Conservation (phyloP, 2,329 filamentous ascomycete genomes). For the Fusarium oxysporum region DNA sequence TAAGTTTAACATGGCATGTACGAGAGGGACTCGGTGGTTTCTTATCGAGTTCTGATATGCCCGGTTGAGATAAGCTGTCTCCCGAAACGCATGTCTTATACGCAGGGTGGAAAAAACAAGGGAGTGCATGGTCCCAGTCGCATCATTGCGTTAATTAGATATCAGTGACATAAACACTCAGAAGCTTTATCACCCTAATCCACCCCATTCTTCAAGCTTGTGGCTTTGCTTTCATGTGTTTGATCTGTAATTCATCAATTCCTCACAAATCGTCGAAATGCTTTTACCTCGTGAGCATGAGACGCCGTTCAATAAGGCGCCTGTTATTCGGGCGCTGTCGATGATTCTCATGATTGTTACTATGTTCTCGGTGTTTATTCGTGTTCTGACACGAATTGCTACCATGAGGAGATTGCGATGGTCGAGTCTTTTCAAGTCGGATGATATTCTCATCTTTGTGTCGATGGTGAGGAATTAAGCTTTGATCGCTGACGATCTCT, state of each 20-base stretch:
- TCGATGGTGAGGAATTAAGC: not conserved
- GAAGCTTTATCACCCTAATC: constrained; percentile 12
- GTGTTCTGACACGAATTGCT: not conserved
- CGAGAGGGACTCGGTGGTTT: not conserved
- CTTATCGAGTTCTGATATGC: not conserved
- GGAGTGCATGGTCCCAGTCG: not conserved
- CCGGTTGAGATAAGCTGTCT: not conserved
- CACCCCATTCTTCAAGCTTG: not conserved
- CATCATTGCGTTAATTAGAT: not conserved
- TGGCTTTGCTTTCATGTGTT: not conserved
- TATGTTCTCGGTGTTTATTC: constrained; percentile 4
- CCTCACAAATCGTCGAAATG: constrained; percentile 2
- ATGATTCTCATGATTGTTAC: constrained; percentile 18
- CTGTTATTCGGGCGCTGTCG: constrained; percentile 8
- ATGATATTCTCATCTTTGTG: constrained; percentile 7
- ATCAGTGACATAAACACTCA: not conserved
- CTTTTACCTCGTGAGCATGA: constrained; percentile 19
- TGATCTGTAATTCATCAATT: not conserved
- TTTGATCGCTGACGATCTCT: rapidly evolving
- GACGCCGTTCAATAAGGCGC: constrained; percentile 20
- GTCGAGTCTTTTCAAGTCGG: not conserved
- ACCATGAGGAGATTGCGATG: not conserved
- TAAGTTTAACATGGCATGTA: not conserved
- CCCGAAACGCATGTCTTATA: not conserved
- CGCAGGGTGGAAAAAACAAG: not conserved